Evolutionary conservation across 306 rosid genomes (phyloP), one percentile per base, ranked within the genome.

Genomic region (Inga oerstediana): DNA sequence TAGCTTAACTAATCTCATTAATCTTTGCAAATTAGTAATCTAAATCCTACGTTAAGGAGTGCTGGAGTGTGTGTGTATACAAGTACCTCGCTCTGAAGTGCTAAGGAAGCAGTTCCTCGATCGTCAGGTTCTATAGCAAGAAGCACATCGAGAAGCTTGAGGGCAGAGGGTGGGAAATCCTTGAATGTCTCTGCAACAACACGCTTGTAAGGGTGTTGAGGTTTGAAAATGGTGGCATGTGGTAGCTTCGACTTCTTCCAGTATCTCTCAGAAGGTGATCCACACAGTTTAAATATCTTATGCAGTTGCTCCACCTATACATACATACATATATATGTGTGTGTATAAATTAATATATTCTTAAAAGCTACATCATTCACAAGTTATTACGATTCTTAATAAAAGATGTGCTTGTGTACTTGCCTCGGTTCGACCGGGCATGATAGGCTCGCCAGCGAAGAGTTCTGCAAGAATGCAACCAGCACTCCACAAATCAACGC

Each of bases 391-490:
- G 59, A 19, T 52, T 54, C 61, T 17, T 19, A 54, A 22, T 19
- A 20, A 19, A 54, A 54, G 22, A 19, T 17, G 64, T 58, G 34
- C 4, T 3, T 10, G 67, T 24, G 37, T 16, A 16, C 16, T 20
- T 65, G 16, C 98, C 98, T 94, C 98, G 24, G 98, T 94, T 76
- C 98, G 87, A 83, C 98, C 98, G 0, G 97, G 92, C 95, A 92
- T 89, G 71, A 94, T 92, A 77, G 98, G 94, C 83, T 91, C 91
- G 87, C 98, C 95, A n/a, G 86, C 83, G 78, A 90, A 88, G 78
- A 94, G 70, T 76, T 94, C 97, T 75, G 98, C 97, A 74, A 94
- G 93, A 90, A 94, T 91, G 75, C 98, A 94, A 86, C 98, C 98
- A 66, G 87, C 71, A 87, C 98, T 94, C 98, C 98, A 94, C 89